Percentiles rank a stretch among this genome's conserved stretches.
Evolutionary conservation across 1,139 yeast genomes (phyloP).

Genomic region (Kodamaea arcana): DNA sequence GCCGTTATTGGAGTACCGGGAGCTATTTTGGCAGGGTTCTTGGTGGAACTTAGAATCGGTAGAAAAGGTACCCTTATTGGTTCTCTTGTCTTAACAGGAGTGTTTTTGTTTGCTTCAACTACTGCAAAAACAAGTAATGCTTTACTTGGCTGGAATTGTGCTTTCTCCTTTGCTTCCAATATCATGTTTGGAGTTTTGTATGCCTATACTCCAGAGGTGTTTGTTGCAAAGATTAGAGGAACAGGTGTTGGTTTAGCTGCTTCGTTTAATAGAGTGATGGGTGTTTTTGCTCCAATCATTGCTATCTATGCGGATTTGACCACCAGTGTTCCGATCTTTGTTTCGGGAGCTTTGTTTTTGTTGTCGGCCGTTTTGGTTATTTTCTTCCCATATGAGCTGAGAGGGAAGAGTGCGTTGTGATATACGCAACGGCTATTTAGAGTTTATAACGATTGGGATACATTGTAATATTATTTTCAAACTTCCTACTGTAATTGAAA

Average conservation of each 20-base stretch:
- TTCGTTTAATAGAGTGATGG: constrained; percentile 38
- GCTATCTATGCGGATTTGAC: constrained; percentile 41
- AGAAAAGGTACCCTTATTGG: constrained; percentile 36
- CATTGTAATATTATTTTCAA: no score
- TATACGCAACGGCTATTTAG: no score
- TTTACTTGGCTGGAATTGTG: constrained; percentile 43
- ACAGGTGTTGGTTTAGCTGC: constrained; percentile 44
- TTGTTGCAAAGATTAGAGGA: constrained; percentile 38
- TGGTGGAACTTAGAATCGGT: constrained; percentile 38
- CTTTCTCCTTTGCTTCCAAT: constrained; percentile 37
- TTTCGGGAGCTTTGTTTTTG: constrained; percentile 40
- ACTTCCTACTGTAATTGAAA: no score
- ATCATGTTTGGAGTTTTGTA: constrained; percentile 44
- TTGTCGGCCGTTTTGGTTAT: constrained; percentile 31
- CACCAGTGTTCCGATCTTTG: constrained; percentile 42
- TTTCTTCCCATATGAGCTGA: constrained; percentile 40
- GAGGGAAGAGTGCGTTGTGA: constrained; percentile 15
- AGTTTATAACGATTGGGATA: no score
- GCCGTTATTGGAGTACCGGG: constrained; percentile 43
- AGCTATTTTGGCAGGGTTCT: constrained; percentile 34
- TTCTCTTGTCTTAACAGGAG: constrained; percentile 36
- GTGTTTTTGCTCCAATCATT: constrained; percentile 43
- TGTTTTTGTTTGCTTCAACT: constrained; percentile 37
- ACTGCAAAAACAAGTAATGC: constrained; percentile 39
- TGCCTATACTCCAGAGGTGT: constrained; percentile 45